phyloP scores from a whole-genome alignment of 2,329 filamentous ascomycete genomes.

The Akanthomyces uredinophilus region DNA sequence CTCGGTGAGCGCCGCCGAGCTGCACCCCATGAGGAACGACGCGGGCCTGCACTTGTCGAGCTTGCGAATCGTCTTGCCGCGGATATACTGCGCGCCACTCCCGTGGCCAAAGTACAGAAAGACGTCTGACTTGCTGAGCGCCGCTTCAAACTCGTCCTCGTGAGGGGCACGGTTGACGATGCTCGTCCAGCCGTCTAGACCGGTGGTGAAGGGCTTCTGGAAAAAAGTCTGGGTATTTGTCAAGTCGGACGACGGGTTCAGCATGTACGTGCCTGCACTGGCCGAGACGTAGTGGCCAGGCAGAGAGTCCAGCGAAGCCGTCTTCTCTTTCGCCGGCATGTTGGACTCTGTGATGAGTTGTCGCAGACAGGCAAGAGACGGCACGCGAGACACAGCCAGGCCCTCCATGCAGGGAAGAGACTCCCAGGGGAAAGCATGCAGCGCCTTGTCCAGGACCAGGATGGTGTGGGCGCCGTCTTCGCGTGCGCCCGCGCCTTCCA shows the following conservation, averaged over 20 bases:
- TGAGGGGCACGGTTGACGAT: conserved; percentile 65
- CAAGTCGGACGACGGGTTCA: conserved; percentile 86
- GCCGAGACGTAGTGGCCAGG: conserved; percentile 51
- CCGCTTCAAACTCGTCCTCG: conserved; percentile 70
- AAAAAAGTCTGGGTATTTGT: conserved; percentile 74
- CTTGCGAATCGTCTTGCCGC: conserved; percentile 73
- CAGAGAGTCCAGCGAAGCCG: not conserved
- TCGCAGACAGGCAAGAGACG: conserved; percentile 77
- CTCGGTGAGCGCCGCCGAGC: conserved; percentile 71
- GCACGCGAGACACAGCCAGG: conserved; percentile 77
- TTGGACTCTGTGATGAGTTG: conserved; percentile 60
- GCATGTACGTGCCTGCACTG: conserved; percentile 65
- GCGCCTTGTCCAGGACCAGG: conserved; percentile 81
- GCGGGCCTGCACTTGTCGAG: conserved; percentile 70
- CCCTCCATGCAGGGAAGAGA: conserved; percentile 80
- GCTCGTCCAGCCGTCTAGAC: conserved; percentile 62
- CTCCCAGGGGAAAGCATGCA: conserved; percentile 95
- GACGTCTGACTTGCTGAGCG: conserved; percentile 62
- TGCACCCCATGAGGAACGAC: conserved; percentile 90
- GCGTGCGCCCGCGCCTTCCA: conserved; percentile 34
- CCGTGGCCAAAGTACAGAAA: conserved; percentile 96
- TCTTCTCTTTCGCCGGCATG: conserved; percentile 13
- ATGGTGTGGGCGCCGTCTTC: conserved; percentile 64
- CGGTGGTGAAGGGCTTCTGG: conserved; percentile 50
- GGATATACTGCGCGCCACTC: conserved; percentile 89